phyloP scores from a whole-genome alignment of 2,329 filamentous ascomycete genomes.

The Claviceps sorghi region DNA sequence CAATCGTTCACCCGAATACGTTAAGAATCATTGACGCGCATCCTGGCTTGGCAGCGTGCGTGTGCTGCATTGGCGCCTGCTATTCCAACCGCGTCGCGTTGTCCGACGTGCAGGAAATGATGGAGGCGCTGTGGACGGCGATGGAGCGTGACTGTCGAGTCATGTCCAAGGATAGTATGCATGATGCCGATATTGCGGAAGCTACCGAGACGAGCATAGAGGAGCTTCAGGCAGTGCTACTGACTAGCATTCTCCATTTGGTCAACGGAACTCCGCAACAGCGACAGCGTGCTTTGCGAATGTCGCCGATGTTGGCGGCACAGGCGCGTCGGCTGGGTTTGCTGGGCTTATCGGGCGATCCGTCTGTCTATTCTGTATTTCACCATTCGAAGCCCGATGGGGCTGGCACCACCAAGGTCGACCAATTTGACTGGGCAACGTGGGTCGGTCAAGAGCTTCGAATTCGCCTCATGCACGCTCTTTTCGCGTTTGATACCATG shows the following conservation, averaged over 20 bases:
- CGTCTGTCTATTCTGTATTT: constrained; percentile 37
- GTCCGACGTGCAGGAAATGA: constrained; percentile 50
- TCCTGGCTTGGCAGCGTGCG: constrained; percentile 51
- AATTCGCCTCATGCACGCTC: constrained; percentile 47
- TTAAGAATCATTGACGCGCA: constrained; percentile 53
- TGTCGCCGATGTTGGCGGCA: constrained; percentile 41
- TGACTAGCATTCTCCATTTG: constrained; percentile 46
- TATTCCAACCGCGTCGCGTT: constrained; percentile 51
- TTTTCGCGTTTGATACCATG: constrained; percentile 49
- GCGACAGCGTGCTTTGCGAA: constrained; percentile 45
- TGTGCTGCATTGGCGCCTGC: constrained; percentile 61
- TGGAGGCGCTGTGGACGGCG: constrained; percentile 45
- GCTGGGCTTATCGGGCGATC: constrained; percentile 29
- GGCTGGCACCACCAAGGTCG: constrained; percentile 19
- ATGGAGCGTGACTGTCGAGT: constrained; percentile 41
- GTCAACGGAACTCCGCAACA: constrained; percentile 59
- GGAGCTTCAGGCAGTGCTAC: constrained; percentile 51
- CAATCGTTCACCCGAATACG: constrained; percentile 56
- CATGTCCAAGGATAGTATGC: constrained; percentile 18
- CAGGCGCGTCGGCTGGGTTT: constrained; percentile 44
- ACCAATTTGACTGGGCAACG: constrained; percentile 35
- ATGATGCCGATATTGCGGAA: constrained; percentile 13
- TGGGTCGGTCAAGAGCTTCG: constrained; percentile 63
- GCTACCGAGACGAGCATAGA: constrained; percentile 34
- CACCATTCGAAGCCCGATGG: constrained; percentile 42